Base-by-base conservation (phyloP, 1,284 basidiomycete species). In the Ceratobasidium theobromae region DNA sequence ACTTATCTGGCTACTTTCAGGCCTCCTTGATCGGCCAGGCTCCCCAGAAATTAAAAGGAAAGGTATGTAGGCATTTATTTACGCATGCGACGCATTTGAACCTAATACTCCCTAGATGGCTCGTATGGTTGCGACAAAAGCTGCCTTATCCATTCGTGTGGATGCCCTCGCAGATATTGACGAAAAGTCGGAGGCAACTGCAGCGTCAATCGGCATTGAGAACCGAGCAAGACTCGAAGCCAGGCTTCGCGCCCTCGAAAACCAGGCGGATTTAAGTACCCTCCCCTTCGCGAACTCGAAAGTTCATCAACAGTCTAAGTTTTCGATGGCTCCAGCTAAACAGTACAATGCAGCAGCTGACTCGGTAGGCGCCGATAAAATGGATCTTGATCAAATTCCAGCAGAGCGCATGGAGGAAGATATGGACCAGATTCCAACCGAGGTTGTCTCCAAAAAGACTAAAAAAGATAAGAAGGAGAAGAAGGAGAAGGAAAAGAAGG, bases 61-160 rank as follows among this genome's bases (percentile, higher is more conserved):
- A 99, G 81, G 89, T 88, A 57, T 70, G 79, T 69, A 43, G 28
- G n/a, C 35, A 57, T 16, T 28, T 55, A 16, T 62, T 30, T 62
- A 12, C 43, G n/a, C 30, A 9, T 58, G 18, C 11, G 16, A 21
- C 11, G 27, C 33, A 41, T 14, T 65, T 40, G 23, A 11, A 27
- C 5, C 9, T 45, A 21, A 64, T 23, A 28, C 55, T 45, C 32
- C 48, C 12, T 68, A 91, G 88, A 98, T 99, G 96, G 97, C 97
- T 12, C 91, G 97, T 72, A 99, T 99, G 96, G 94, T 98, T 30
- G 95, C 96, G 40, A 98, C 96, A 69, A 98, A 98, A 82, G 89
- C 96, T 3, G 92, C 96, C 0, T 85, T 99, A 9, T 97, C 95
- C 3, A 94, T 96, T 73, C 94, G 96, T 77, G 91, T 98, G 46